These are phyloP conservation scores for Aspergillus incahuasiensis DNA, from an alignment of 495 filamentous ascomycete genomes.

Conservation along the genomic window DNA sequence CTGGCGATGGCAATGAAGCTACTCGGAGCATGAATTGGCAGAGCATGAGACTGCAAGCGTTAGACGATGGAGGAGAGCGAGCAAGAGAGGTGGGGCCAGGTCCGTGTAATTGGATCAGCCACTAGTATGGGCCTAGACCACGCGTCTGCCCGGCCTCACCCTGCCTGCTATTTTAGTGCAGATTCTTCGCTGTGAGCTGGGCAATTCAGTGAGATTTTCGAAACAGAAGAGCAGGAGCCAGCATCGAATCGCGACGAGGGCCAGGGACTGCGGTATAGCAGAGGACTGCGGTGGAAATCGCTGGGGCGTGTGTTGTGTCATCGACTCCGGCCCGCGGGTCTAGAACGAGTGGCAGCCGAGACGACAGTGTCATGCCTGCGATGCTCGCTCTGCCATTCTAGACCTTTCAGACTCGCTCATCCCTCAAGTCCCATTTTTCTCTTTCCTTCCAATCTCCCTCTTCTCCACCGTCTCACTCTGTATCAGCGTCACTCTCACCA, in stretches of 20 bases:
- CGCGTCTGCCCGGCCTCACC: slow-evolving; percentile 1
- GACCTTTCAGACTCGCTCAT: slow-evolving; percentile 2
- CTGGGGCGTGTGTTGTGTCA: slow-evolving; percentile 15
- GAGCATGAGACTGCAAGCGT: slow-evolving; percentile 5
- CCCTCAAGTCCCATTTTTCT: slow-evolving; percentile 6
- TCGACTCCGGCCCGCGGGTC: slow-evolving; percentile 23
- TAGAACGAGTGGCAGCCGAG: slow-evolving; percentile 18
- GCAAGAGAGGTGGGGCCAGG: not conserved
- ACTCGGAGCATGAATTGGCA: not conserved
- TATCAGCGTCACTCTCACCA: slow-evolving; percentile 9
- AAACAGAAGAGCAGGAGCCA: not conserved
- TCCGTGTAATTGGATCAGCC: slow-evolving; percentile 19
- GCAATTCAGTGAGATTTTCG: not conserved
- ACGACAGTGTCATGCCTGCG: not conserved
- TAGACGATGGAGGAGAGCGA: not conserved
- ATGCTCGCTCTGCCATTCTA: slow-evolving; percentile 7
- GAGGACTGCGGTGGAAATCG: not conserved
- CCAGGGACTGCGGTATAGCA: not conserved
- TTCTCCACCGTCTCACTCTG: slow-evolving; percentile 18
- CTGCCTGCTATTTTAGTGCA: slow-evolving; percentile 5
- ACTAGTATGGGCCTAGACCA: slow-evolving; percentile 23
- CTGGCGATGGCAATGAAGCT: not conserved
- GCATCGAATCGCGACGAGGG: not conserved
- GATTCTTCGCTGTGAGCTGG: not conserved
- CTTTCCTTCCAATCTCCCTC: slow-evolving; percentile 18